Base-by-base conservation (phyloP, 169 alveolate genomes). In the Toxoplasma gondii region DNA sequence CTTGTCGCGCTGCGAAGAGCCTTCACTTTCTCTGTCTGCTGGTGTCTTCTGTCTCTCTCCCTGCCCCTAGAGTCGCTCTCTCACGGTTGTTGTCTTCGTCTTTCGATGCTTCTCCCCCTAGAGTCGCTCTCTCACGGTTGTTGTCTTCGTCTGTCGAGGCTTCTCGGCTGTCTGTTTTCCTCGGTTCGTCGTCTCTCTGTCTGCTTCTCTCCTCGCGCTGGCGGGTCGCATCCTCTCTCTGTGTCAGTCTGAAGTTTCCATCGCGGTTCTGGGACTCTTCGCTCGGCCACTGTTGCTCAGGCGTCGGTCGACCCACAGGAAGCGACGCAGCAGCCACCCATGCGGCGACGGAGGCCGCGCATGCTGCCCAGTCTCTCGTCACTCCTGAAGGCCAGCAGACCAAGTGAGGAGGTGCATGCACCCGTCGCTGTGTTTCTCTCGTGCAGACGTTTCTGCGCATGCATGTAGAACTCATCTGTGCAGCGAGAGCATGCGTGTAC, bases 321-420 rank as follows among this genome's bases (percentile, higher is more conserved):
- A 82, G 67, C 41, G 64, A 43, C 24, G 64, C 34, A 29, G 90
- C 90, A 31, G 90, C 90, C 1, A 67, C 90, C 5, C 69, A 38
- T 34, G 90, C 67, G 5, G 90, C 67, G 64, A 49, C 90, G 41
- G 90, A 38, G 10, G 90, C 90, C 4, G 90, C 90, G 31, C 69
- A 82, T 5, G 90, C 90, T 7, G 90, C 90, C 34, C 90, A 82
- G 49, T 92, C 95, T 31, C 70, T 95, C 45, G 86, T 95, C 58
- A 96, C 97, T 41, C 97, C 97, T 24, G 97, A 96, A 41, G 97
- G 97, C 1, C 95, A 95, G 82, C 95, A 92, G 44, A 93, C 97
- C 16, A 96, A 96, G 95, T 96, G 88, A 69, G 95, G 43, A 17
- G 41, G 24, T n/a, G 36, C 53, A 31, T 49, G 16, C 74, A 64